phyloP scores from a whole-genome alignment of 2,329 filamentous ascomycete species.

The Talaromyces verruculosus region DNA sequence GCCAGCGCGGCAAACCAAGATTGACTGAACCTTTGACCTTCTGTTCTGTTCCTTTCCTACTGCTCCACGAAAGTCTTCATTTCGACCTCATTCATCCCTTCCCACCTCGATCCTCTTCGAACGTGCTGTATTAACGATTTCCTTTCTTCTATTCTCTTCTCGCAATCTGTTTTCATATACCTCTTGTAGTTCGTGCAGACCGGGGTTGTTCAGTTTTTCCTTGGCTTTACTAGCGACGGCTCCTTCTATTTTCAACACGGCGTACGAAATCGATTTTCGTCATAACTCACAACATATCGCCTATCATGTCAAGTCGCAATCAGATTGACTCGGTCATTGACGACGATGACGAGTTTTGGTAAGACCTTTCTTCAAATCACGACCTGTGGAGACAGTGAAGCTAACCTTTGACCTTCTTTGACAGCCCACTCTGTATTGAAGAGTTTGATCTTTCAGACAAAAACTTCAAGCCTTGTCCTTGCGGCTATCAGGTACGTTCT shows the following conservation, averaged over 20 bases:
- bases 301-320: slow-evolving; percentile 46
- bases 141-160: slow-evolving; percentile 1
- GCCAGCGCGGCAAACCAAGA: slow-evolving; percentile 24
- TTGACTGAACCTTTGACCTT: slow-evolving; percentile 12
- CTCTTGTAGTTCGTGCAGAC: not conserved
- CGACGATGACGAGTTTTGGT: slow-evolving; percentile 52
- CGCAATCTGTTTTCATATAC: slow-evolving; percentile 14
- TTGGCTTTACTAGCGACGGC: slow-evolving; percentile 15
- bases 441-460: slow-evolving; percentile 97
- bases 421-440: slow-evolving; percentile 93
- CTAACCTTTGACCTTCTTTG: slow-evolving; percentile 27
- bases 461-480: slow-evolving; percentile 95
- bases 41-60: slow-evolving; percentile 21
- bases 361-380: slow-evolving; percentile 12
- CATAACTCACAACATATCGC: slow-evolving; percentile 27
- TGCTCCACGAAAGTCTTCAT: slow-evolving; percentile 12
- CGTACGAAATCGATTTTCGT: slow-evolving; percentile 17
- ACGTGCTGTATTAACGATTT: slow-evolving; percentile 12
- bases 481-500: slow-evolving; percentile 83
- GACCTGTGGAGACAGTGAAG: slow-evolving; percentile 22
- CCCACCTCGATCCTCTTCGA: slow-evolving; percentile 5
- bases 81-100: slow-evolving; percentile 17
- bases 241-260: slow-evolving; percentile 6
- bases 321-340: slow-evolving; percentile 52
- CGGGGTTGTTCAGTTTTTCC: not conserved